Evolutionary conservation across 2,329 filamentous ascomycete genomes (phyloP).

Genomic region (Arthrobotrys sphaeroides): DNA sequence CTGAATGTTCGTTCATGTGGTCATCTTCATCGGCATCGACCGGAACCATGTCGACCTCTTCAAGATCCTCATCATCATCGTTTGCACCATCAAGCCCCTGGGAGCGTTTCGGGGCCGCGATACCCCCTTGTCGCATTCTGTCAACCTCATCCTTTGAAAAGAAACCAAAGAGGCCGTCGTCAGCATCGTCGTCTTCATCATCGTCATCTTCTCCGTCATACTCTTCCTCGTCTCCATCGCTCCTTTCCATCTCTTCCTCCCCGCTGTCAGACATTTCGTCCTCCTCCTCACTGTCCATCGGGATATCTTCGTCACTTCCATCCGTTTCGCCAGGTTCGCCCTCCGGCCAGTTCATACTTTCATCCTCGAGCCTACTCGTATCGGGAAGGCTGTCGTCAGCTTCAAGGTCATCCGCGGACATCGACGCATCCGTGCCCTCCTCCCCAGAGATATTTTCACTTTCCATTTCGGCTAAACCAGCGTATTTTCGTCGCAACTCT

Average conservation of each 20-base stretch:
- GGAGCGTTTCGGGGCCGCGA: conserved; percentile 58
- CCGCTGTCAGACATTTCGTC: conserved; percentile 61
- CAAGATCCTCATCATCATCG: conserved; percentile 57
- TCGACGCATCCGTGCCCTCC: conserved; percentile 67
- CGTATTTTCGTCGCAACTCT: conserved; percentile 57
- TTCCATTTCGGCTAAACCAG: conserved; percentile 44
- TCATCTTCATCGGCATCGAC: conserved; percentile 58
- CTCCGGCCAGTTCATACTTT: conserved; percentile 53
- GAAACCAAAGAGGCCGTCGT: conserved; percentile 65
- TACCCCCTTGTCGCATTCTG: conserved; percentile 63
- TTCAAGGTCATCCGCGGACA: conserved; percentile 69
- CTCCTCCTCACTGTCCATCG: conserved; percentile 71
- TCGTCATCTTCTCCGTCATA: conserved; percentile 64
- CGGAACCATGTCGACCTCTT: conserved; percentile 55
- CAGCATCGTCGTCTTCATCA: conserved; percentile 63
- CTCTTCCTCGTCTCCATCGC: conserved; percentile 60
- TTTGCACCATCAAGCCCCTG: conserved; percentile 27
- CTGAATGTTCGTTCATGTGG: conserved; percentile 14
- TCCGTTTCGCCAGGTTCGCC: conserved; percentile 59
- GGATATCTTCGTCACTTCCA: conserved; percentile 72
- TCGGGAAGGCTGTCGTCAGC: conserved; percentile 64
- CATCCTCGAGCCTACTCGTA: conserved; percentile 57
- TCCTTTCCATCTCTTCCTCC: conserved; percentile 58
- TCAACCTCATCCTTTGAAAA: conserved; percentile 70
- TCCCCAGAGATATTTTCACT: conserved; percentile 61